Conservation (phyloP, 371 early-diverging fungal species). For the Mucor racemosus region DNA sequence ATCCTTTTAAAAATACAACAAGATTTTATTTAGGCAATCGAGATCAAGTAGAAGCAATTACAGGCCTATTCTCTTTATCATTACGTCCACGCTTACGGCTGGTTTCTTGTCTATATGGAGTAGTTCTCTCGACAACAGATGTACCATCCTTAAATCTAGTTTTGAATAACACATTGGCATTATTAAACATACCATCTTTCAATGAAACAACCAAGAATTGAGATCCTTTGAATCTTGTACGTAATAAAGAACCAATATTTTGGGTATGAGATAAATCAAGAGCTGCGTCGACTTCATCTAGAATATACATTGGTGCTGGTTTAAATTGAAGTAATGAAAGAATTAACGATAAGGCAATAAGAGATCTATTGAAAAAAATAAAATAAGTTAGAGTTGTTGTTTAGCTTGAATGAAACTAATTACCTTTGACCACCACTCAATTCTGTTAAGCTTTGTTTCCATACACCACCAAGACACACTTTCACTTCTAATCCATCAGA, state of each 20-base stretch:
- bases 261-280: constrained; percentile 99
- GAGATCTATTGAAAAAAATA: constrained; percentile 56
- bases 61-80: constrained; percentile 11
- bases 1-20: too few species aligned
- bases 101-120: constrained; percentile 24
- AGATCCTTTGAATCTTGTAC: constrained; percentile 94
- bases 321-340: constrained; percentile 97
- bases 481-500: constrained; percentile 92
- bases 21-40: not conserved
- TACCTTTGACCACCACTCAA: constrained; percentile 99
- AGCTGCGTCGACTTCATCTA: constrained; percentile 99
- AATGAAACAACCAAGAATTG: constrained; percentile 99
- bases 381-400: not conserved
- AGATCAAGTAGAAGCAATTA: not conserved
- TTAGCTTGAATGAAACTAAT: not conserved
- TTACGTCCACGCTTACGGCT: constrained; percentile 18
- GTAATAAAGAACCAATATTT: constrained; percentile 97
- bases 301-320: constrained; percentile 99
- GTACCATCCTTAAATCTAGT: constrained; percentile 97
- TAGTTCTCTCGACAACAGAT: constrained; percentile 84
- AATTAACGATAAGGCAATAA: constrained; percentile 97
- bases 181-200: constrained; percentile 99
- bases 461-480: constrained; percentile 96
- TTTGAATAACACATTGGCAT: constrained; percentile 98
- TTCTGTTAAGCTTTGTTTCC: constrained; percentile 98